Evolutionary conservation across 2,329 filamentous ascomycete genomes (phyloP).

Genomic region (Chalara sp.): DNA sequence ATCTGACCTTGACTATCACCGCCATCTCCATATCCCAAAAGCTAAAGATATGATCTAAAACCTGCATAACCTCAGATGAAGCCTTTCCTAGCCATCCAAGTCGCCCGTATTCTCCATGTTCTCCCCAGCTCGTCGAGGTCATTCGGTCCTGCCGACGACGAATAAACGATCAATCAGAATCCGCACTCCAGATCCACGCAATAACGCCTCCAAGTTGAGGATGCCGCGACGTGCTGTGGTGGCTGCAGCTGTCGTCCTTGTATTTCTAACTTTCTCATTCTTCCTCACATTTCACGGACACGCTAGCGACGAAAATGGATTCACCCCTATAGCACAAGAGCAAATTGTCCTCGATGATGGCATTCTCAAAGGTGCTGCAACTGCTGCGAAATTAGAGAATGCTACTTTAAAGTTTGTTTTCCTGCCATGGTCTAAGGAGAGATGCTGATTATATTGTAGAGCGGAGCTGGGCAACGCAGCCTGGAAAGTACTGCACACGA

Average conservation of each 20-base stretch:
- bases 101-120: background rate
- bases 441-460: slow-evolving; percentile 13
- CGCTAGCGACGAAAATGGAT: slow-evolving; percentile 13
- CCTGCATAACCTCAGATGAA: no score
- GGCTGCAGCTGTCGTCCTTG: slow-evolving; percentile 45
- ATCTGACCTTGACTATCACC: no score
- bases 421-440: background rate
- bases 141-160: background rate
- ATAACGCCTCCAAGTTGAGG: background rate
- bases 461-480: slow-evolving; percentile 58
- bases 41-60: no score
- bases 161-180: background rate
- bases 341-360: slow-evolving; percentile 32
- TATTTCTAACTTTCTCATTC: slow-evolving; percentile 53
- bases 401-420: slow-evolving; percentile 64
- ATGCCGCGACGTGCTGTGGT: slow-evolving; percentile 38
- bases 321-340: slow-evolving; percentile 11
- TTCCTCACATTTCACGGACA: slow-evolving; percentile 34
- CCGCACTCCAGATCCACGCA: background rate
- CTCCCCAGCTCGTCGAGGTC: background rate
- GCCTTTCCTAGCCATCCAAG: no score
- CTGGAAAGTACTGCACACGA: slow-evolving; percentile 66
- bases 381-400: slow-evolving; percentile 77
- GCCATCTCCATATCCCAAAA: no score
- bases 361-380: slow-evolving; percentile 60